phyloP scores from a whole-genome alignment of 768 basidiomycete genomes.

The Boletus sp. region DNA sequence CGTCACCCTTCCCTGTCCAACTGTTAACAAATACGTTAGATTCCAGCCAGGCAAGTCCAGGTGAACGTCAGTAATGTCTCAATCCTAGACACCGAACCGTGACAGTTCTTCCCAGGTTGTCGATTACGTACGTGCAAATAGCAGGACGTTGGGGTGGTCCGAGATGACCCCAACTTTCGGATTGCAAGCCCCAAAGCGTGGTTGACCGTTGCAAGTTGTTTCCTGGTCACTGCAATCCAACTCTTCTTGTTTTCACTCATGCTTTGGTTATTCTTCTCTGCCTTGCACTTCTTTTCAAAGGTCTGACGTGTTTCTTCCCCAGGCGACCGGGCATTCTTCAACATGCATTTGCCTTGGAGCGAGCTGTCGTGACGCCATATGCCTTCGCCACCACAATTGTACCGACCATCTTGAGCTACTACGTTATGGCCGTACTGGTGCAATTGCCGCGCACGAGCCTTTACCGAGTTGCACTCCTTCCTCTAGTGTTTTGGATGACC shows the following conservation, averaged over 20 bases:
- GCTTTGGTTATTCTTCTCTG: constrained; percentile 10
- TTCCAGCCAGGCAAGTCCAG: background rate
- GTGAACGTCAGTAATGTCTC: no score
- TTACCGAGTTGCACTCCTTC: constrained; percentile 46
- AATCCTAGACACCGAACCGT: background rate
- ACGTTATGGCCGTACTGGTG: constrained; percentile 51
- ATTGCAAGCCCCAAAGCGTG: no score
- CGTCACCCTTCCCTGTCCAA: background rate
- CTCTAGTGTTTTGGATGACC: constrained; percentile 43
- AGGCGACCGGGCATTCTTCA: constrained; percentile 12
- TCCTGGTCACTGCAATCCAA: background rate
- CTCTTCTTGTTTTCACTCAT: background rate
- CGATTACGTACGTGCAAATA: no score
- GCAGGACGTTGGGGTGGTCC: no score
- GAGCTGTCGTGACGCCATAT: constrained; percentile 19
- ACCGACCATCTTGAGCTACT: constrained; percentile 45
- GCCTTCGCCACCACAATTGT: constrained; percentile 36
- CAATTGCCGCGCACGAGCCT: constrained; percentile 42
- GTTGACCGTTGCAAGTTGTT: no score
- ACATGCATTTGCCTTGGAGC: constrained; percentile 14
- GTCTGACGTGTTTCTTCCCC: constrained; percentile 1
- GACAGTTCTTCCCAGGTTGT: no score
- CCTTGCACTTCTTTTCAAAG: background rate
- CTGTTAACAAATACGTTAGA: background rate
- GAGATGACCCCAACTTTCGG: no score